phyloP scores from a whole-genome alignment of 2,329 filamentous ascomycete genomes.

The Neofusicoccum ribis region DNA sequence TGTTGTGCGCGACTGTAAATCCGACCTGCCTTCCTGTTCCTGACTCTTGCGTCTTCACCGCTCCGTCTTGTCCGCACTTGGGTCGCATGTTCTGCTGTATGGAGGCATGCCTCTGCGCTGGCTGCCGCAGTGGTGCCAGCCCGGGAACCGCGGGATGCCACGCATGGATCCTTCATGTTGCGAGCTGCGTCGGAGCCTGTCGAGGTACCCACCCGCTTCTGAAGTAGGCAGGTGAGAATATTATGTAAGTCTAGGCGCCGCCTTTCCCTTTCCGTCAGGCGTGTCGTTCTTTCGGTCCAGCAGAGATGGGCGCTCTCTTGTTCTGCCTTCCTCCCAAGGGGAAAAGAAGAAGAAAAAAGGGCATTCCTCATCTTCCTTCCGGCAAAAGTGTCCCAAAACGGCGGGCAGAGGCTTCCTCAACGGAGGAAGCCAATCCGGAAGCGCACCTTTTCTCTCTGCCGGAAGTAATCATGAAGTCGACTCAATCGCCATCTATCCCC shows the following conservation, averaged over 20 bases:
- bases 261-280: too few relatives aligned
- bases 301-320: background rate
- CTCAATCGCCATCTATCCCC: background rate
- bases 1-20: background rate
- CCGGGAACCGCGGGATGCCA: background rate
- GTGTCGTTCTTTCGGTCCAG: too few relatives aligned
- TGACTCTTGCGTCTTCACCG: constrained; percentile 11
- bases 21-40: background rate
- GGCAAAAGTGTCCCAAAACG: background rate
- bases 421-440: background rate
- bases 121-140: too few relatives aligned
- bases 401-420: background rate
- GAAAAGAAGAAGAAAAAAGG: too few relatives aligned
- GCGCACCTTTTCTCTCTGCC: background rate
- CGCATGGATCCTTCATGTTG: background rate
- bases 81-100: too few relatives aligned
- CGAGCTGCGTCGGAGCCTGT: background rate
- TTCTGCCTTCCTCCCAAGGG: background rate
- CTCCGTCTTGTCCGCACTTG: background rate
- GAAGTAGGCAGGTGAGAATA: background rate
- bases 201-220: too few relatives aligned
- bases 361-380: background rate
- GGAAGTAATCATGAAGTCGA: background rate
- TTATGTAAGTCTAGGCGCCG: too few relatives aligned
- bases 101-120: too few relatives aligned